Conservation (phyloP, 1,139 yeast species). For the Taphrina deformans region DNA sequence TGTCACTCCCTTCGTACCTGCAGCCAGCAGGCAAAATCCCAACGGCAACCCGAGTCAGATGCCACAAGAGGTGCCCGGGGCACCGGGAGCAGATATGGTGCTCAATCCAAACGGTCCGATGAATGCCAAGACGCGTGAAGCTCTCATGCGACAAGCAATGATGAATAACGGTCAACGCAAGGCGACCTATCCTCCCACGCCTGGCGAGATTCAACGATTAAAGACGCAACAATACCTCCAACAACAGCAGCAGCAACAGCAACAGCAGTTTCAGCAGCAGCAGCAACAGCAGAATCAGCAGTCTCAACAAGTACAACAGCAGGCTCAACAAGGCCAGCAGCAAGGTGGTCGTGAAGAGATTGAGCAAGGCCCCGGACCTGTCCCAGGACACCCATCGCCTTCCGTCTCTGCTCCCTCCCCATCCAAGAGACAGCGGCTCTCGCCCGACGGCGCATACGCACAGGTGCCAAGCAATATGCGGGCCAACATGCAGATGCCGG, state of each 20-base stretch:
- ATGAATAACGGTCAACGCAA: conserved; percentile 37
- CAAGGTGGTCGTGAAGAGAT: conserved; percentile 13
- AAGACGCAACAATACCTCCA: conserved; percentile 39
- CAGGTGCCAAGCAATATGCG: conserved; percentile 33
- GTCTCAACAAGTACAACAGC: conserved; percentile 42
- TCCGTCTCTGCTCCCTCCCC: conserved; percentile 42
- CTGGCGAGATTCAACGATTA: conserved; percentile 33
- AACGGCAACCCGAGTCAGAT: conserved; percentile 4
- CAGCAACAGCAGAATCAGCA: conserved; percentile 38
- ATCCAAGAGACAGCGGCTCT: conserved; percentile 46
- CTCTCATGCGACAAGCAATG: conserved; percentile 42
- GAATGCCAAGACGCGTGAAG: conserved; percentile 42
- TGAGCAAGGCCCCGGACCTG: neutral
- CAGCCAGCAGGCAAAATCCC: neutral
- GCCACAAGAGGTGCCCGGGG: neutral
- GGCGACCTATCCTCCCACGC: conserved; percentile 33
- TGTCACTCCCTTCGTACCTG: conserved; percentile 9
- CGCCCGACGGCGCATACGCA: conserved; percentile 46
- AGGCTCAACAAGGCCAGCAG: conserved; percentile 40
- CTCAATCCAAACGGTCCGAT: conserved; percentile 30
- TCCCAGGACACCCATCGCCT: conserved; percentile 27
- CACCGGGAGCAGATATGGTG: conserved; percentile 1
- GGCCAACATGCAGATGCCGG: conserved; percentile 8
- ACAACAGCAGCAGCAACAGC: conserved; percentile 42
- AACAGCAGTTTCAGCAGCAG: conserved; percentile 39